Evolutionary conservation across 1,284 basidiomycete genomes (phyloP).

Genomic region (Golubevia sp.): DNA sequence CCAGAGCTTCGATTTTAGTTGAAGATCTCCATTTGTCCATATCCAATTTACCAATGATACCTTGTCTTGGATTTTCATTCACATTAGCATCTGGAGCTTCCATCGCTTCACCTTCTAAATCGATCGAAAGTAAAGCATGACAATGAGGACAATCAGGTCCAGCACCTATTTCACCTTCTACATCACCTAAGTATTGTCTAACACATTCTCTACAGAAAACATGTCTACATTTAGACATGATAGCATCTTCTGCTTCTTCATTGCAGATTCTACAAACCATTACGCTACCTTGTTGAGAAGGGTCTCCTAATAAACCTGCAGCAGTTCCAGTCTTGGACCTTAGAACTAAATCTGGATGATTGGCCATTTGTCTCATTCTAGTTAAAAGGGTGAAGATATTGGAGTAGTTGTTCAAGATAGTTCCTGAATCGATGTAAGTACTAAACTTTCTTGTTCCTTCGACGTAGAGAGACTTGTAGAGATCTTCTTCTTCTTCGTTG

Average conservation of each 20-base stretch:
- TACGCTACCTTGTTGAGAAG: conserved; percentile 62
- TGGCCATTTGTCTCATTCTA: conserved; percentile 62
- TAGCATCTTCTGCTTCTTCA: conserved; percentile 95
- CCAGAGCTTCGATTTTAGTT: conserved; percentile 93
- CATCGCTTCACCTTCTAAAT: conserved; percentile 88
- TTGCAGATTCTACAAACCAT: conserved; percentile 85
- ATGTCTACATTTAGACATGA: conserved; percentile 82
- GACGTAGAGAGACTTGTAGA: conserved; percentile 89
- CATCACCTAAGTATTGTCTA: conserved; percentile 82
- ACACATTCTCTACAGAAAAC: conserved; percentile 89
- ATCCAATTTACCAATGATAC: conserved; percentile 88
- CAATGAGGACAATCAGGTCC: conserved; percentile 92
- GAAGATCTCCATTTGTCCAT: conserved; percentile 89
- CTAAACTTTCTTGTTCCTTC: conserved; percentile 89
- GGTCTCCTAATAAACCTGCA: too few species aligned
- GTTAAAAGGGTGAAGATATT: conserved; percentile 75
- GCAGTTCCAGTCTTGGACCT: conserved; percentile 71
- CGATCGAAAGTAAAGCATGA: conserved; percentile 88
- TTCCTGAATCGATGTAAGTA: conserved; percentile 88
- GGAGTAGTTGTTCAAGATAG: conserved; percentile 77
- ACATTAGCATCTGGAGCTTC: conserved; percentile 72
- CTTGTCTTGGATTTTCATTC: conserved; percentile 74
- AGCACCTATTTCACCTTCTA: conserved; percentile 73
- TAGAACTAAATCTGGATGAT: conserved; percentile 84
- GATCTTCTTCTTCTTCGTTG: conserved; percentile 93